Evolutionary conservation across 2,329 filamentous ascomycete genomes (phyloP).

Genomic region (Colletotrichum lentis): DNA sequence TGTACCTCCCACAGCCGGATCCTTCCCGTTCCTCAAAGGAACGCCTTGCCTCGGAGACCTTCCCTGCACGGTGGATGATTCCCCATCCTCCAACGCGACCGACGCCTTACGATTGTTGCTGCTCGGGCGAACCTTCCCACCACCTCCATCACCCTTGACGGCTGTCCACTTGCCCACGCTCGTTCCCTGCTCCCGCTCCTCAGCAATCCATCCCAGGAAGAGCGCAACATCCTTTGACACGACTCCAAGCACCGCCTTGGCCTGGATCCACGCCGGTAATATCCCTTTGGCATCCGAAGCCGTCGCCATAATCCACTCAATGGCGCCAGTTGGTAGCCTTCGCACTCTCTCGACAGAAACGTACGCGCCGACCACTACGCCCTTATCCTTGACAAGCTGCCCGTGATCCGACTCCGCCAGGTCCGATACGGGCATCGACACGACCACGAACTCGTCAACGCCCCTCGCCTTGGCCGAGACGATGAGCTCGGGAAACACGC

Average conservation of each 20-base stretch:
- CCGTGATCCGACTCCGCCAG: constrained; percentile 47
- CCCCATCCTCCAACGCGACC: constrained; percentile 19
- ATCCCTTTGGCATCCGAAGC: constrained; percentile 74
- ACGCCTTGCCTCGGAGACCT: constrained; percentile 29
- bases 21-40: constrained; percentile 25
- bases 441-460: constrained; percentile 60
- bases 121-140: constrained; percentile 7
- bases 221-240: constrained; percentile 76
- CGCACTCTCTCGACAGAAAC: constrained; percentile 70
- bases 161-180: constrained; percentile 37
- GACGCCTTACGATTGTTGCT: constrained; percentile 16
- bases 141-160: constrained; percentile 29
- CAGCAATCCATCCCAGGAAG: constrained; percentile 69
- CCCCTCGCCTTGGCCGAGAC: constrained; percentile 59
- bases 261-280: constrained; percentile 73
- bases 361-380: constrained; percentile 66
- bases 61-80: constrained; percentile 29
- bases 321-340: constrained; percentile 52
- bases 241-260: constrained; percentile 66
- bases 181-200: constrained; percentile 49
- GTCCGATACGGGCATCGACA: constrained; percentile 63
- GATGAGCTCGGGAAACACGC: constrained; percentile 73
- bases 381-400: constrained; percentile 52
- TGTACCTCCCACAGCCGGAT: background rate
- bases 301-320: constrained; percentile 83